Conservation (phyloP, 805 yeast genomes). For the Ogataea methylovora region DNA sequence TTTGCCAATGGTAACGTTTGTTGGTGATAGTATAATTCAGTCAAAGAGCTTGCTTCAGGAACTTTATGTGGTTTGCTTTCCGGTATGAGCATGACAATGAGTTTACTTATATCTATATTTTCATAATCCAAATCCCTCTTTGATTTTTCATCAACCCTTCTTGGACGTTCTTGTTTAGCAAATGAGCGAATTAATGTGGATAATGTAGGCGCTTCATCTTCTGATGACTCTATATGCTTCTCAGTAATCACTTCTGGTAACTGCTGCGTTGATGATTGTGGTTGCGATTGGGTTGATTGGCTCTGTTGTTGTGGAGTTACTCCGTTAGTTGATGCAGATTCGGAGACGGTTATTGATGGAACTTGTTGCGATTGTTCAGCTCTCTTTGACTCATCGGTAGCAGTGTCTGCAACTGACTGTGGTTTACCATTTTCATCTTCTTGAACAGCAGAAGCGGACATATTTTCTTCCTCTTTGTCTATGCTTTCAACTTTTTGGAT, state of each 20-base stretch:
- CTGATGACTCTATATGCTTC: slow-evolving; percentile 9
- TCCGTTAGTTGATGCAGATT: neutral
- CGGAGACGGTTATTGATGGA: neutral
- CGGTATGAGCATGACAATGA: slow-evolving; percentile 39
- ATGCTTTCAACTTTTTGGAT: neutral
- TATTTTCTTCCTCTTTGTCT: too few relatives aligned
- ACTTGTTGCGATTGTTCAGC: neutral
- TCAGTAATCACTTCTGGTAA: slow-evolving; percentile 5
- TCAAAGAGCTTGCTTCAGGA: slow-evolving; percentile 57
- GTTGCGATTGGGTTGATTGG: slow-evolving; percentile 1
- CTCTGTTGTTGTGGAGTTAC: slow-evolving; percentile 1
- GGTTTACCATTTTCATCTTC: too few relatives aligned
- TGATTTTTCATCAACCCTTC: slow-evolving; percentile 20
- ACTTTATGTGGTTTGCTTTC: slow-evolving; percentile 46
- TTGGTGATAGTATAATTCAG: slow-evolving; percentile 80
- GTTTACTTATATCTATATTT: slow-evolving; percentile 34
- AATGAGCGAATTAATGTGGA: slow-evolving; percentile 21
- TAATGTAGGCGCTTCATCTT: slow-evolving; percentile 21
- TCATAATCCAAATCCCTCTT: slow-evolving; percentile 25
- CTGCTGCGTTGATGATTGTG: neutral
- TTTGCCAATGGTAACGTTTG: slow-evolving; percentile 83
- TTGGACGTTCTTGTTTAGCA: slow-evolving; percentile 13
- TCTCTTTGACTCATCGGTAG: neutral
- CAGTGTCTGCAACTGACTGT: neutral
- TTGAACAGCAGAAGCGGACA: too few relatives aligned